These are phyloP conservation scores for Solanum appendiculatum DNA, from an alignment of 257 asterid species.

Conservation along the genomic window DNA sequence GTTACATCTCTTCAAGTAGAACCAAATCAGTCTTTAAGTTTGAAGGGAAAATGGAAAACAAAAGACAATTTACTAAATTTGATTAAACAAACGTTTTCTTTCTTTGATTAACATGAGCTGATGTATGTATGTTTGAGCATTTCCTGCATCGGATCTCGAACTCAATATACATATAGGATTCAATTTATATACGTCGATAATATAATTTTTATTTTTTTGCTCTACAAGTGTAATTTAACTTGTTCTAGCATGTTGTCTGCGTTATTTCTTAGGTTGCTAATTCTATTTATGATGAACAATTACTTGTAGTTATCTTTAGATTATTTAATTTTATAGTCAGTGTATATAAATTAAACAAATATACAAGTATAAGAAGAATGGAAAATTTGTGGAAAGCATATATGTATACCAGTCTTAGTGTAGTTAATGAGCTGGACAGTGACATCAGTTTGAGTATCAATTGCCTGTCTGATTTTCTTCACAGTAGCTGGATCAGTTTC, in stretches of 20 bases:
- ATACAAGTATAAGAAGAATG: background rate
- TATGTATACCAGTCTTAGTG: constrained; percentile 68
- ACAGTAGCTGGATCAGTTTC: constrained; percentile 96
- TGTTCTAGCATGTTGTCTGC: background rate
- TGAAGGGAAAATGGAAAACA: background rate
- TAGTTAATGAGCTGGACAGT: constrained; percentile 97
- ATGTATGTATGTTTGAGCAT: background rate
- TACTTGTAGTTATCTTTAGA: background rate
- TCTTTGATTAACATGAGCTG: background rate
- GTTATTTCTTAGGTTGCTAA: background rate
- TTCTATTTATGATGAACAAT: background rate
- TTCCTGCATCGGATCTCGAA: background rate
- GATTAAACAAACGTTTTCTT: background rate
- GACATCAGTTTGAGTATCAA: constrained; percentile 84
- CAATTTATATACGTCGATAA: background rate
- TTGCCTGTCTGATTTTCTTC: constrained; percentile 81
- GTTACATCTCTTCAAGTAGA: background rate
- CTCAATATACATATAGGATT: background rate
- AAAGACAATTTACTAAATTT: background rate
- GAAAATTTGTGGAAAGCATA: background rate
- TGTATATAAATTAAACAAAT: background rate
- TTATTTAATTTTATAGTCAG: background rate
- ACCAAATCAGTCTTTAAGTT: background rate
- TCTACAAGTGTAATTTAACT: background rate
- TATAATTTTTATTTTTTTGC: background rate